Evolutionary conservation across 768 basidiomycete species (phyloP).

Genomic region (Suillus lakei): DNA sequence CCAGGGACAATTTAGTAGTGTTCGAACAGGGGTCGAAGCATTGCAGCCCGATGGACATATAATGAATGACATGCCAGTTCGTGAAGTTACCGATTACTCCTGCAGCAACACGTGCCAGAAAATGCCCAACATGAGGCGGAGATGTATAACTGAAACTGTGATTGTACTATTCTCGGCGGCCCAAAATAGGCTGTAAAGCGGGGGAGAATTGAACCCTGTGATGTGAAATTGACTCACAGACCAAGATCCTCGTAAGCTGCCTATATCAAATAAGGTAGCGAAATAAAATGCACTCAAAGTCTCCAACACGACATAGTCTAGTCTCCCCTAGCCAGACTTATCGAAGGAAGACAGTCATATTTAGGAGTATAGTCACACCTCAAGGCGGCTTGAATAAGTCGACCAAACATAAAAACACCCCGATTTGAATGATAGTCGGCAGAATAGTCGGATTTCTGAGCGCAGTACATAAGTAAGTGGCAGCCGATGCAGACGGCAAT

Average conservation of each 20-base stretch:
- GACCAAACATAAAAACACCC: no score
- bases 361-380: no score
- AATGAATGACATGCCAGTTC: constrained; percentile 41
- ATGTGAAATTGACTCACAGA: constrained; percentile 32
- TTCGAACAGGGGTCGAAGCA: constrained; percentile 17
- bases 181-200: constrained; percentile 46
- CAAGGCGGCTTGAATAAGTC: neutral
- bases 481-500: neutral
- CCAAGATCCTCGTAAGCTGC: neutral
- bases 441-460: no score
- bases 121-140: neutral
- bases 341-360: no score
- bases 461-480: neutral
- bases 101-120: no score
- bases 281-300: no score
- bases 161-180: constrained; percentile 13
- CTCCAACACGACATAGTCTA: no score
- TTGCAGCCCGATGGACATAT: constrained; percentile 39
- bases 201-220: constrained; percentile 23
- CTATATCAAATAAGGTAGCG: no score
- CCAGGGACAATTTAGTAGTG: constrained; percentile 35
- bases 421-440: neutral
- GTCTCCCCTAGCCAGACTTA: no score
- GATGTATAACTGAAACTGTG: constrained; percentile 32
- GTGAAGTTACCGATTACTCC: constrained; percentile 40